Evolutionary conservation across 441 rosid genomes (phyloP).

Genomic region (Kokia cookei): DNA sequence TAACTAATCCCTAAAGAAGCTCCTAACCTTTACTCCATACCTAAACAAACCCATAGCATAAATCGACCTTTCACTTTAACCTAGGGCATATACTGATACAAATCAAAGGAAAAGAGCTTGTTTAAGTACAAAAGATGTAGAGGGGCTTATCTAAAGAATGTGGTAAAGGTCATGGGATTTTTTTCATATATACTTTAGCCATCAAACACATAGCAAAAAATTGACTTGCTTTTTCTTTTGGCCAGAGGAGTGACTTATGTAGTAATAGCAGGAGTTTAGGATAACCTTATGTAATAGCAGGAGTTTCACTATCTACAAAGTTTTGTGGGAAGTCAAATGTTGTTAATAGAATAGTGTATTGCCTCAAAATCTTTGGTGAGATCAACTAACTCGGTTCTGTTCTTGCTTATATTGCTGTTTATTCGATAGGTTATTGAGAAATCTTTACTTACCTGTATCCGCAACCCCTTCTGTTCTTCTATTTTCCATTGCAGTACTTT

Average conservation of each 20-base stretch:
- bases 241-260: no score
- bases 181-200: no score
- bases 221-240: neutral
- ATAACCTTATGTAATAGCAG: neutral
- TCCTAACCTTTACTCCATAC: no score
- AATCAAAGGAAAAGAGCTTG: no score
- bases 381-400: neutral
- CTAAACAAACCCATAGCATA: no score
- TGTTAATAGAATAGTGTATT: neutral
- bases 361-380: neutral
- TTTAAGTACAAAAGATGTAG: no score
- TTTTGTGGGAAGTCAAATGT: neutral
- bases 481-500: neutral
- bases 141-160: no score
- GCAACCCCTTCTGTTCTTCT: neutral
- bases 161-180: no score
- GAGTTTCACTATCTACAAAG: neutral
- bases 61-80: no score
- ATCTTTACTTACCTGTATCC: neutral
- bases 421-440: neutral
- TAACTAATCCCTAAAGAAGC: no score
- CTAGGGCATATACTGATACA: no score
- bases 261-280: neutral
- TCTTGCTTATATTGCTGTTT: neutral
- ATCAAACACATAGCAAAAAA: neutral